Evolutionary conservation across 2,329 filamentous ascomycete species (phyloP).

Genomic region (Simplicillium sp.): DNA sequence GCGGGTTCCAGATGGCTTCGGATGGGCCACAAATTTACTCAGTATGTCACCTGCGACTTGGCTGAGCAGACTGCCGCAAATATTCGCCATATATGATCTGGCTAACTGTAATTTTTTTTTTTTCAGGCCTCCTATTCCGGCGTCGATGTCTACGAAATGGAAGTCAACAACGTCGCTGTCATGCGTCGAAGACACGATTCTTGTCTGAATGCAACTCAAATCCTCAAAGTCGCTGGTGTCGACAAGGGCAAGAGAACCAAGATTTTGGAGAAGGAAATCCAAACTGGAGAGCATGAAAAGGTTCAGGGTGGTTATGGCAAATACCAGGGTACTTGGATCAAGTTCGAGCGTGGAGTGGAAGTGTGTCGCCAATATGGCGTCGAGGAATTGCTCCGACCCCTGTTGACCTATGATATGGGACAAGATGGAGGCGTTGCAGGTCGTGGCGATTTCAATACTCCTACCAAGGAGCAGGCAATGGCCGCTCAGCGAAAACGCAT

Average conservation of each 20-base stretch:
- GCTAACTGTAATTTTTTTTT: constrained; percentile 1
- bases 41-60: constrained; percentile 26
- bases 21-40: constrained; percentile 53
- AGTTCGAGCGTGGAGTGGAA: constrained; percentile 82
- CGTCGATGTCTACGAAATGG: constrained; percentile 97
- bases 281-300: constrained; percentile 94
- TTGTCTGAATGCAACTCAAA: constrained; percentile 97
- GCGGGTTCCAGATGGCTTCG: constrained; percentile 19
- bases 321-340: constrained; percentile 98
- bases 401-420: constrained; percentile 73
- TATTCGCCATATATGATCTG: background rate
- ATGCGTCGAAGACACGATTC: constrained; percentile 94
- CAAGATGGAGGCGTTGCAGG: constrained; percentile 64
- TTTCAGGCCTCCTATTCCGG: constrained; percentile 78
- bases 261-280: constrained; percentile 94
- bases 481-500: constrained; percentile 87
- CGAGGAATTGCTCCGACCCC: constrained; percentile 63
- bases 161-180: constrained; percentile 83
- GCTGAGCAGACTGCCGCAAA: background rate
- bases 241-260: constrained; percentile 98
- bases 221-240: constrained; percentile 92
- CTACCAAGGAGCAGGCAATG: constrained; percentile 98
- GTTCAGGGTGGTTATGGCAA: constrained; percentile 98
- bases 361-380: constrained; percentile 78
- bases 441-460: constrained; percentile 75